Conservation (phyloP, 495 filamentous ascomycete species). For the Neurospora tetrasperma region DNA sequence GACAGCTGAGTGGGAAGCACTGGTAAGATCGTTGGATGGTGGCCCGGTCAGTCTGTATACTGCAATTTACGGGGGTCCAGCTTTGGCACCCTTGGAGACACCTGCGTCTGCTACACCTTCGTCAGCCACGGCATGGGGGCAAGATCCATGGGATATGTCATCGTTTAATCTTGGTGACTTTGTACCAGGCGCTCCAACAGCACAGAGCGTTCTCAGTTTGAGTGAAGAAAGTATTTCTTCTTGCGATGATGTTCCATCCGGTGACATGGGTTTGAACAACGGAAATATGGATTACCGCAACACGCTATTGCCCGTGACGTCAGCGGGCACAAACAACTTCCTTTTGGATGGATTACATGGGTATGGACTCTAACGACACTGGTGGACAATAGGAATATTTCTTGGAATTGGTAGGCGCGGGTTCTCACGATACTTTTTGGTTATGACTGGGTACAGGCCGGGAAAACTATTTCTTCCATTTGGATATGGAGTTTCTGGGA, state of each 20-base stretch:
- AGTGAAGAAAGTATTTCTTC: slow-evolving; percentile 66
- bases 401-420: not conserved
- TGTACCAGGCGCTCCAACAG: slow-evolving; percentile 26
- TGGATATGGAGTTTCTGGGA: not conserved
- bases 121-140: slow-evolving; percentile 36
- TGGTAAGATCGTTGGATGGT: slow-evolving; percentile 66
- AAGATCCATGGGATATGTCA: slow-evolving; percentile 45
- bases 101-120: slow-evolving; percentile 20
- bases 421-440: not conserved
- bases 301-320: slow-evolving; percentile 4
- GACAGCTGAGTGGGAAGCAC: slow-evolving; percentile 66
- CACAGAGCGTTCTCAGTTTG: slow-evolving; percentile 64
- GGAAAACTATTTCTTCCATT: not conserved
- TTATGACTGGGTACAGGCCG: not conserved
- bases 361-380: not conserved
- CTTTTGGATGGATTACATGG: slow-evolving; percentile 10
- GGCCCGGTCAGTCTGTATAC: slow-evolving; percentile 74
- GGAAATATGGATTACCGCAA: slow-evolving; percentile 26
- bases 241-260: slow-evolving; percentile 33
- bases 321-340: slow-evolving; percentile 11
- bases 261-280: slow-evolving; percentile 26
- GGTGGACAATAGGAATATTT: not conserved
- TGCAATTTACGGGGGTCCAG: slow-evolving; percentile 67
- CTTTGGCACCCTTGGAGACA: slow-evolving; percentile 32
- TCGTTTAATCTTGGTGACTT: slow-evolving; percentile 38